A percentile compares a stretch with the other conserved stretches of the same genome.
Evolutionary conservation across 371 early-diverging fungal species (phyloP).

Genomic region (Rhizopus sp.): DNA sequence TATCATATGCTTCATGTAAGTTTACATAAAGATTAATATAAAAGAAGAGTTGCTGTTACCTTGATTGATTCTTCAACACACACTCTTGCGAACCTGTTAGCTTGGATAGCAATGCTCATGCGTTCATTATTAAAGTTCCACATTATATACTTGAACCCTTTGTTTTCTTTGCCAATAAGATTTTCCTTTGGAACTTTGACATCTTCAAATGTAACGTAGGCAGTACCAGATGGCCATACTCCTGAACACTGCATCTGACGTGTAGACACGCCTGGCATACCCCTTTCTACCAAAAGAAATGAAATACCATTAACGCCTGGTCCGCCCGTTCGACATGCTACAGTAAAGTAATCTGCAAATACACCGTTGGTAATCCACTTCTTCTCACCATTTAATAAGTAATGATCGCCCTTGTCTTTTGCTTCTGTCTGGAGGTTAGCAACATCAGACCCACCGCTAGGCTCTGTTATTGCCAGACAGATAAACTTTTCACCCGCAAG

Average conservation of each 20-base stretch:
- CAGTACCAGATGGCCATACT: conserved; percentile 82
- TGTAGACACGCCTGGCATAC: conserved; percentile 77
- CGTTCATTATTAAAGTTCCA: conserved; percentile 75
- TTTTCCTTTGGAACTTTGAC: conserved; percentile 81
- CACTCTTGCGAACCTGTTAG: conserved; percentile 80
- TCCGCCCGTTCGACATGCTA: conserved; percentile 72
- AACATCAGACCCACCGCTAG: conserved; percentile 78
- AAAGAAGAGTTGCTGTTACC: too few relatives aligned
- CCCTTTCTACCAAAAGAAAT: conserved; percentile 69
- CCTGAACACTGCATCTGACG: conserved; percentile 78
- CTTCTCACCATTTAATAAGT: conserved; percentile 72
- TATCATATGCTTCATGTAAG: too few relatives aligned
- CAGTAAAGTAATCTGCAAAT: conserved; percentile 71
- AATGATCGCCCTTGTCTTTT: conserved; percentile 66
- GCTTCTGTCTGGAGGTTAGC: conserved; percentile 81
- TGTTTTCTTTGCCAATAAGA: conserved; percentile 82
- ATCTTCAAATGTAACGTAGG: conserved; percentile 77
- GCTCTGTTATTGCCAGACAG: conserved; percentile 71
- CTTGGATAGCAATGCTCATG: conserved; percentile 79
- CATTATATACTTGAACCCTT: conserved; percentile 81
- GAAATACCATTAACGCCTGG: conserved; percentile 79
- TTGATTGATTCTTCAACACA: conserved; percentile 83
- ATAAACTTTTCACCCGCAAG: conserved; percentile 66
- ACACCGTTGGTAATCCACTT: conserved; percentile 86
- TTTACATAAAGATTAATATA: too few relatives aligned